Conservation (phyloP, 139 green algal species). For the Coelastrella sp. region DNA sequence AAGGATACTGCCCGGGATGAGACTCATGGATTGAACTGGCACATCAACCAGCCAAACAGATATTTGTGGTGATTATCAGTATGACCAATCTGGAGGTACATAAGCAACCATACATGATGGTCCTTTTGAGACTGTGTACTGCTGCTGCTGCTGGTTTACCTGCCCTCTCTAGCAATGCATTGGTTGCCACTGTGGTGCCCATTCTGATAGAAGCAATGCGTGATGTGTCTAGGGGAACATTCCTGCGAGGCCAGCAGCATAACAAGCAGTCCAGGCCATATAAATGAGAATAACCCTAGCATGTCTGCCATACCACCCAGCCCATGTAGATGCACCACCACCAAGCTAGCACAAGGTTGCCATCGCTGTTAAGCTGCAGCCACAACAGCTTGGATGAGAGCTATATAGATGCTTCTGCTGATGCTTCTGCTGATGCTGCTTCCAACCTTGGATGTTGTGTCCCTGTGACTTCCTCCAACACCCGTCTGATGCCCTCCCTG, state of each 20-base stretch:
- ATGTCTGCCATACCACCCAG: too few species aligned
- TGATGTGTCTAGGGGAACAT: slow-evolving; percentile 82
- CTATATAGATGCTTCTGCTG: neutral
- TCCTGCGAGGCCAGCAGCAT: slow-evolving; percentile 49
- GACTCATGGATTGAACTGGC: too few species aligned
- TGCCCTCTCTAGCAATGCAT: slow-evolving; percentile 94
- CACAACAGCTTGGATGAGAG: too few species aligned
- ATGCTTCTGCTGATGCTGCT: neutral
- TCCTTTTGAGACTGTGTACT: too few species aligned
- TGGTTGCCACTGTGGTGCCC: slow-evolving; percentile 95
- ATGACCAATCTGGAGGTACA: too few species aligned
- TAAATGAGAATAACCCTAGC: too few species aligned
- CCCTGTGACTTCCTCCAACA: slow-evolving; percentile 90
- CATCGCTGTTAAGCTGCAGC: neutral
- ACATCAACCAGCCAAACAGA: too few species aligned
- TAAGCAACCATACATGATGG: too few species aligned
- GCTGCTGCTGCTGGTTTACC: slow-evolving; percentile 48
- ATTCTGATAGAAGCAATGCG: slow-evolving; percentile 90
- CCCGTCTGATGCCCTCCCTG: slow-evolving; percentile 92
- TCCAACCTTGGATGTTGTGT: slow-evolving; percentile 57
- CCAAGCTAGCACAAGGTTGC: too few species aligned
- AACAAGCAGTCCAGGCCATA: too few species aligned
- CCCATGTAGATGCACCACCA: neutral
- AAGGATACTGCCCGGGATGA: too few species aligned
- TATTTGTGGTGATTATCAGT: too few species aligned